Conservation (phyloP, 2,329 filamentous ascomycete genomes). For the Xylaria sp. region DNA sequence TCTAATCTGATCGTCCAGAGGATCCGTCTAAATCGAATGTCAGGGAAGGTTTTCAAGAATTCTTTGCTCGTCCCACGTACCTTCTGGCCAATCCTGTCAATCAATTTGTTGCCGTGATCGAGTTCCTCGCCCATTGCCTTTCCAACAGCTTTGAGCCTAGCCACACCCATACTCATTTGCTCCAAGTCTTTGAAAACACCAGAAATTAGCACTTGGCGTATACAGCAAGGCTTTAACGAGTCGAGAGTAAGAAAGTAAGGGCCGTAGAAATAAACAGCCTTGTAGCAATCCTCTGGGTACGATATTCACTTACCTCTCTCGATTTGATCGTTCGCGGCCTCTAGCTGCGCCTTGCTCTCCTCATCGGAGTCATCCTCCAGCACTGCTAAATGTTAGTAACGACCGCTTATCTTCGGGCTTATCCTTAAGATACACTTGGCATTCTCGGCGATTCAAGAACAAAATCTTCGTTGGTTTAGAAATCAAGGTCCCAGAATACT, state of each 20-base stretch:
- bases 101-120: conserved; percentile 77
- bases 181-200: conserved; percentile 29
- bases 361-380: conserved; percentile 46
- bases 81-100: conserved; percentile 83
- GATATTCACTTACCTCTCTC: conserved; percentile 55
- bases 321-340: conserved; percentile 70
- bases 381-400: conserved; percentile 24
- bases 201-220: conserved; percentile 19
- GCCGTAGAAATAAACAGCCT: neutral
- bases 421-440: neutral
- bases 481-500: conserved; percentile 3
- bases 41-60: conserved; percentile 9
- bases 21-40: conserved; percentile 72
- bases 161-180: conserved; percentile 35
- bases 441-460: neutral
- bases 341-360: conserved; percentile 62
- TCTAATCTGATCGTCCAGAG: conserved; percentile 63
- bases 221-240: neutral
- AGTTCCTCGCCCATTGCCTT: conserved; percentile 80
- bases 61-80: conserved; percentile 56
- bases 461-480: neutral
- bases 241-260: neutral
- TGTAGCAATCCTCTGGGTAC: neutral
- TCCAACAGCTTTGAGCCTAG: conserved; percentile 60
- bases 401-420: neutral